Evolutionary conservation across 768 basidiomycete genomes (phyloP).

Genomic region (Imleria badia): DNA sequence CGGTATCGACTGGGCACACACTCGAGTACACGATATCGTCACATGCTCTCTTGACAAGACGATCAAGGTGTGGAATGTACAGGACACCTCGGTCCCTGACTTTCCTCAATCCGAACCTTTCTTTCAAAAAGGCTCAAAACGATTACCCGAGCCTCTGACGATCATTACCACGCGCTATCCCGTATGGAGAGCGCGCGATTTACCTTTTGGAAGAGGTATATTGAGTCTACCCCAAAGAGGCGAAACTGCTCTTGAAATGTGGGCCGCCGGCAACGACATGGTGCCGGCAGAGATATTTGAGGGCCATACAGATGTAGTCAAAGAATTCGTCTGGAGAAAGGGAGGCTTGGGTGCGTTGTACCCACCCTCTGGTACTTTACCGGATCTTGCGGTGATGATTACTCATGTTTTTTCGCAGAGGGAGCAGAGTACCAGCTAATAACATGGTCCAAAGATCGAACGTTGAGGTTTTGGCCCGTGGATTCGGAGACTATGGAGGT

Average conservation of each 20-base stretch:
- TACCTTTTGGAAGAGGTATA: slow-evolving; percentile 90
- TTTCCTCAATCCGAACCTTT: slow-evolving; percentile 9
- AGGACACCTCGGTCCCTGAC: slow-evolving; percentile 21
- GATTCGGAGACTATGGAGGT: slow-evolving; percentile 69
- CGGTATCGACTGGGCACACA: slow-evolving; percentile 94
- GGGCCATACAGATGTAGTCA: slow-evolving; percentile 91
- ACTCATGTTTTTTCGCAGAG: slow-evolving; percentile 31
- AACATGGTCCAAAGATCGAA: slow-evolving; percentile 89
- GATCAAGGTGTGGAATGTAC: slow-evolving; percentile 77
- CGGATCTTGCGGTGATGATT: not conserved
- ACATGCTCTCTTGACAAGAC: slow-evolving; percentile 95
- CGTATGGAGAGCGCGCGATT: slow-evolving; percentile 89
- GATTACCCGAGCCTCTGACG: slow-evolving; percentile 39
- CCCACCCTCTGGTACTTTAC: not conserved
- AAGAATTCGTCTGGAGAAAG: slow-evolving; percentile 96
- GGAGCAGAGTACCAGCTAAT: slow-evolving; percentile 60
- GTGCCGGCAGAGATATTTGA: slow-evolving; percentile 72
- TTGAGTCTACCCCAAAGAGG: slow-evolving; percentile 88
- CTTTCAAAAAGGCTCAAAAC: slow-evolving; percentile 9
- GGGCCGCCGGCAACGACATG: slow-evolving; percentile 37
- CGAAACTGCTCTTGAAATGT: slow-evolving; percentile 84
- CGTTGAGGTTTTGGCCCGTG: slow-evolving; percentile 89
- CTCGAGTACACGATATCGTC: slow-evolving; percentile 71
- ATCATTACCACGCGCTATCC: slow-evolving; percentile 79
- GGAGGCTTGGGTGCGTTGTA: slow-evolving; percentile 49